Evolutionary conservation across 2,329 filamentous ascomycete genomes (phyloP), one percentile per base, ranked within the genome.

Genomic region (Alternaria sp.): DNA sequence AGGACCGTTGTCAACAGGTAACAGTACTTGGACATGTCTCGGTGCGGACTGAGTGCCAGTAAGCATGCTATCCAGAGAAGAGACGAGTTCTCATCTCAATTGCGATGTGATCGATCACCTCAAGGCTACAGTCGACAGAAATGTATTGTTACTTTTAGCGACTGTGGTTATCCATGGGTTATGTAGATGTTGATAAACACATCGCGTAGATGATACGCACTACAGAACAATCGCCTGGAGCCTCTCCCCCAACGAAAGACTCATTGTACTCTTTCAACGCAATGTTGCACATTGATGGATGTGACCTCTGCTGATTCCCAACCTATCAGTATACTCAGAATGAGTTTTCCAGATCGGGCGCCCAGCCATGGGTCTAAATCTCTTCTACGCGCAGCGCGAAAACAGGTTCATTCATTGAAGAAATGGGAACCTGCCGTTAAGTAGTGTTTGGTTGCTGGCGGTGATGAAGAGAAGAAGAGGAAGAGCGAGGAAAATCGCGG

Each of bases 261-360:
- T 18, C 30, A 26, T 16, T 1, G 9, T 16, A 26, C 22, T 38
- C 30, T 52, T 14, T 3, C 16, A 7, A 36, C 20, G 14, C 39
- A 16, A 18, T 0, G 16, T 18, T 49, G 20, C 46, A 38, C 46
- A 24, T 12, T 24, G 14, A 18, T 48, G 59, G 58, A 81, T 87
- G 87, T 90, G 83, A 88, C 88, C 88, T 83, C 87, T 85, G 86
- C 88, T 90, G 88, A 90, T 90, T 90, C 88, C 88, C 84, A 85
- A 82, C 80, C 84, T 85, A 81, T 89, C 87, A 84, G 79, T 79
- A 84, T 82, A 80, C 83, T 85, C 85, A 79, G 79, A 86, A 88
- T 81, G 85, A 86, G 83, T 74, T 82, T 84, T 88, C 87, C 85
- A 88, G 85, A 81, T 81, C 85, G 85, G 88, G 88, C 86, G 88